phyloP scores from a whole-genome alignment of 2,329 filamentous ascomycete species.

The Eutypella sp. region DNA sequence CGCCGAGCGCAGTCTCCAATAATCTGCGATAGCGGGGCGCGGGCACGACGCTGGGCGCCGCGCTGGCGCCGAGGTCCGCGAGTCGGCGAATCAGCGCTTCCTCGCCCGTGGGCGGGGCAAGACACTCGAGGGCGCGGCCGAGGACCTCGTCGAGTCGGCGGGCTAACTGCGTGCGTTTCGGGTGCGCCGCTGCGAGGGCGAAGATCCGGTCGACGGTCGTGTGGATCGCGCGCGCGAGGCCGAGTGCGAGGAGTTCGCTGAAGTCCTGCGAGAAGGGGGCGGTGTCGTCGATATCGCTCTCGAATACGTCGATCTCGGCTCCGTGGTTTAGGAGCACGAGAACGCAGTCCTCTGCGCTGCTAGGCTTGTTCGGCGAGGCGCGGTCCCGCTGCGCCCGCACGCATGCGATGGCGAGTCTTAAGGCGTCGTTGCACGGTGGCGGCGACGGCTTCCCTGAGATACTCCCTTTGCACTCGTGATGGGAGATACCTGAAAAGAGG shows the following conservation, averaged over 20 bases:
- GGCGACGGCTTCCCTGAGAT: not conserved
- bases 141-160: not conserved
- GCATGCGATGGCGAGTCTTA: not conserved
- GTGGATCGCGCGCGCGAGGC: not conserved
- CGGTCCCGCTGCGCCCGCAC: not conserved
- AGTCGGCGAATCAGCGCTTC: not conserved
- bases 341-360: not conserved
- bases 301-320: not conserved
- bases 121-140: not conserved
- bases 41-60: not conserved
- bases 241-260: not conserved
- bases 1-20: not conserved
- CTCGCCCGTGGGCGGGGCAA: not conserved
- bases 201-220: not conserved
- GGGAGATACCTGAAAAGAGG: not conserved
- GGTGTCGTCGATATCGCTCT: not conserved
- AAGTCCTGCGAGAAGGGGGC: not conserved
- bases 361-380: not conserved
- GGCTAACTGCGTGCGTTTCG: not conserved
- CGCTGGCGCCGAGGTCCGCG: not conserved
- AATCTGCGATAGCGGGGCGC: not conserved
- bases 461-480: not conserved
- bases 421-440: not conserved
- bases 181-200: not conserved
- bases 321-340: not conserved